phyloP scores from a whole-genome alignment of 257 asterid genomes.

The Gentiana macrophylla region DNA sequence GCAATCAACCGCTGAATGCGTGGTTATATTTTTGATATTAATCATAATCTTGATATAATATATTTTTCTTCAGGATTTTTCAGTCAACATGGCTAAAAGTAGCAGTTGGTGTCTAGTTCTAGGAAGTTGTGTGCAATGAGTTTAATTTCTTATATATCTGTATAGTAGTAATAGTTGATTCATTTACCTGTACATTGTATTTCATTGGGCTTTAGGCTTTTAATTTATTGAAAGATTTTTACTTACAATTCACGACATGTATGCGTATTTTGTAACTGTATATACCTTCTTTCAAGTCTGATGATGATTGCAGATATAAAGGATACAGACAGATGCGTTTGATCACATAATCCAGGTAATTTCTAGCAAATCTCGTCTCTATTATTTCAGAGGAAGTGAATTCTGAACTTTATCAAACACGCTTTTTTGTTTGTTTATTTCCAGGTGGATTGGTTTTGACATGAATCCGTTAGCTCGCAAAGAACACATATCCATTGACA shows the following conservation, averaged over 20 bases:
- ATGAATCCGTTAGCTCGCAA: too few species aligned
- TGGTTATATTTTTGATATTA: slow-evolving; percentile 5
- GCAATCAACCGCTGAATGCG: slow-evolving; percentile 45
- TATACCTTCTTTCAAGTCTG: not conserved
- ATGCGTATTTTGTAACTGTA: not conserved
- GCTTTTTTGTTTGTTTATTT: too few species aligned
- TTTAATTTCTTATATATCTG: slow-evolving; percentile 39
- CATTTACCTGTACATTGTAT: too few species aligned
- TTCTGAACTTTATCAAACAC: too few species aligned
- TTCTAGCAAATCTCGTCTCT: too few species aligned
- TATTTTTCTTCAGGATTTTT: slow-evolving; percentile 16
- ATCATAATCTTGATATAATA: slow-evolving; percentile 13
- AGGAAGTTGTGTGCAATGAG: slow-evolving; percentile 16
- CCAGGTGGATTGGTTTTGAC: too few species aligned
- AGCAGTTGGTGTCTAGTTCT: slow-evolving; percentile 6
- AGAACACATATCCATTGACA: too few species aligned
- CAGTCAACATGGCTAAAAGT: slow-evolving; percentile 9
- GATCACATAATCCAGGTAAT: not conserved
- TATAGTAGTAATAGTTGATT: slow-evolving; percentile 23
- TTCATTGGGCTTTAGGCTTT: slow-evolving; percentile 9
- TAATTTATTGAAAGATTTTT: not conserved
- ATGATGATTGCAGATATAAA: slow-evolving; percentile 1
- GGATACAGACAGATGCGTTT: not conserved
- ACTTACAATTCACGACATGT: not conserved
- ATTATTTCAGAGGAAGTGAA: too few species aligned